A percentile compares a stretch with the other conserved stretches of the same genome.
Evolutionary conservation across 345 rosid genomes (phyloP).

Genomic region (Aurinia saxatilis): DNA sequence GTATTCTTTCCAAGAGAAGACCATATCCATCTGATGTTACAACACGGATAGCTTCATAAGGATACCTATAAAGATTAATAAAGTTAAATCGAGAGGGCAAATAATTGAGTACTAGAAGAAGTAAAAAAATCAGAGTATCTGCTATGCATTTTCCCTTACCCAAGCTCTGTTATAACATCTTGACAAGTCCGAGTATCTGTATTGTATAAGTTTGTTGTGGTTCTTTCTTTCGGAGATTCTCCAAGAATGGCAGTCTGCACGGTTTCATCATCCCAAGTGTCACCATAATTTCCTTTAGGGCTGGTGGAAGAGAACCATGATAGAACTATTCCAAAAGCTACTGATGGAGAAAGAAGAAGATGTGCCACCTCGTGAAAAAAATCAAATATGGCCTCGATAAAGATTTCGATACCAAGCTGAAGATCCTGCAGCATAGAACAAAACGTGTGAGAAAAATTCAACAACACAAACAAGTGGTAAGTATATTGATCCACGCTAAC

Average conservation of each 20-base stretch:
- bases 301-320: slow-evolving; percentile 49
- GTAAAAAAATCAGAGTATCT: neutral
- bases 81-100: neutral
- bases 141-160: slow-evolving; percentile 35
- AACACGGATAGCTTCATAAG: slow-evolving; percentile 89
- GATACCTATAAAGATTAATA: slow-evolving; percentile 44
- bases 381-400: slow-evolving; percentile 71
- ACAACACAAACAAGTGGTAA: neutral
- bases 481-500: slow-evolving; percentile 29
- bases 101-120: neutral
- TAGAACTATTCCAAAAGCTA: slow-evolving; percentile 31
- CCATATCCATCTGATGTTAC: slow-evolving; percentile 91
- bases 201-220: slow-evolving; percentile 39
- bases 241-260: slow-evolving; percentile 51
- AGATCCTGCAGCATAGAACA: slow-evolving; percentile 56
- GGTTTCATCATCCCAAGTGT: slow-evolving; percentile 22
- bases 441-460: neutral
- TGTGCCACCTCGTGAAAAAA: slow-evolving; percentile 69
- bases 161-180: slow-evolving; percentile 94
- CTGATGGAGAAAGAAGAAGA: slow-evolving; percentile 65
- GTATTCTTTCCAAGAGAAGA: slow-evolving; percentile 89
- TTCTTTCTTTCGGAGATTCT: slow-evolving; percentile 44
- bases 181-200: slow-evolving; percentile 88
- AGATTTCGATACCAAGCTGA: slow-evolving; percentile 71
- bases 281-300: slow-evolving; percentile 17